phyloP scores from a whole-genome alignment of 1,284 basidiomycete genomes.

The Trametes versicolor region DNA sequence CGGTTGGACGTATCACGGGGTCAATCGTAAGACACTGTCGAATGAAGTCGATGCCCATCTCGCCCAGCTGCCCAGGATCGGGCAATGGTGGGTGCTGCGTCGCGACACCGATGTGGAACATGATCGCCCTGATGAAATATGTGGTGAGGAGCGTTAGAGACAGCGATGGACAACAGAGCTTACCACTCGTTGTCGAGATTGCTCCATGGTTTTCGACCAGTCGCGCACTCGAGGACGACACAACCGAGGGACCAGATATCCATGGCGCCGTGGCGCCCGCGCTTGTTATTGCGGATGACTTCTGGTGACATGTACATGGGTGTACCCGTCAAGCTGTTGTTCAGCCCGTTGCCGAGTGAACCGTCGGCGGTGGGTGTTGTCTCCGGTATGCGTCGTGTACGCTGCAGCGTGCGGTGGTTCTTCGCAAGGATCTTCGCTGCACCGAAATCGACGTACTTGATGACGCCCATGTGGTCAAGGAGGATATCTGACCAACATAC shows the following conservation, averaged over 20 bases:
- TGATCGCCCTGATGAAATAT: slow-evolving; percentile 81
- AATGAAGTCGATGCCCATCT: slow-evolving; percentile 94
- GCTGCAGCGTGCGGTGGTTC: slow-evolving; percentile 90
- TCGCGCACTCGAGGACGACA: slow-evolving; percentile 95
- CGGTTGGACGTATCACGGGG: slow-evolving; percentile 85
- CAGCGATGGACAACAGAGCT: slow-evolving; percentile 38
- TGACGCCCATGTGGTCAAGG: slow-evolving; percentile 91
- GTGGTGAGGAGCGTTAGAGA: neutral
- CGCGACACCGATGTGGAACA: slow-evolving; percentile 99
- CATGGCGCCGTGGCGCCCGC: slow-evolving; percentile 94
- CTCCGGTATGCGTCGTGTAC: slow-evolving; percentile 64
- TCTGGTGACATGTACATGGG: slow-evolving; percentile 99
- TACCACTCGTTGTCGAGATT: slow-evolving; percentile 99
- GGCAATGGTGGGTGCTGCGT: slow-evolving; percentile 97
- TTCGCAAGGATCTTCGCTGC: slow-evolving; percentile 98
- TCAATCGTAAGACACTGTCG: slow-evolving; percentile 93
- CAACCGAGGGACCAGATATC: slow-evolving; percentile 99
- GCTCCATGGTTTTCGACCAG: slow-evolving; percentile 97
- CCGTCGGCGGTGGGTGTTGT: slow-evolving; percentile 47
- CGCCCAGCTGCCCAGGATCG: slow-evolving; percentile 89
- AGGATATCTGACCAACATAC: slow-evolving; percentile 79
- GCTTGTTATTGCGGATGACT: slow-evolving; percentile 92
- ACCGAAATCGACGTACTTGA: slow-evolving; percentile 99
- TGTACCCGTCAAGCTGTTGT: slow-evolving; percentile 94
- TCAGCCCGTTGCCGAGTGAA: slow-evolving; percentile 57